These are phyloP conservation scores for Agaricus sinodeliciosus DNA, from an alignment of 768 basidiomycete species.

Conservation along the genomic window DNA sequence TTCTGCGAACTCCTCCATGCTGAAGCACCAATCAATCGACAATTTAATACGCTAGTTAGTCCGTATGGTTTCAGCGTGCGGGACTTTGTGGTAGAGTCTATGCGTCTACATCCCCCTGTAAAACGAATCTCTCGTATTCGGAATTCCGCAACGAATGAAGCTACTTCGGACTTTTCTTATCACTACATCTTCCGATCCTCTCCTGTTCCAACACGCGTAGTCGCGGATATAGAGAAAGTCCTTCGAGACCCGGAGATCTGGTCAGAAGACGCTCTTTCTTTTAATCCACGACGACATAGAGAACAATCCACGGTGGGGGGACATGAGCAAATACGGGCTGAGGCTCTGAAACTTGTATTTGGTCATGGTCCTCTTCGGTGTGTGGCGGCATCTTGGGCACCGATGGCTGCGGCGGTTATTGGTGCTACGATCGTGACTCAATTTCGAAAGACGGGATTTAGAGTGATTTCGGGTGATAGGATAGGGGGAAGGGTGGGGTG, in stretches of 20 bases:
- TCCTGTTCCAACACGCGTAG: slow-evolving; percentile 12
- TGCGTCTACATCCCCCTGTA: slow-evolving; percentile 47
- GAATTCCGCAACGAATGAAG: neutral
- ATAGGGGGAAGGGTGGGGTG: slow-evolving; percentile 36
- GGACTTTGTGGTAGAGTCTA: slow-evolving; percentile 33
- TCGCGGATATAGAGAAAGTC: slow-evolving; percentile 29
- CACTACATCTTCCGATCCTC: neutral
- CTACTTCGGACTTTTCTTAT: too few species aligned
- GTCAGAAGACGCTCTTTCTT: slow-evolving; percentile 28
- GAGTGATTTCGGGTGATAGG: slow-evolving; percentile 20
- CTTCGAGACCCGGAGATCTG: slow-evolving; percentile 29
- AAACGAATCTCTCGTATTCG: slow-evolving; percentile 29
- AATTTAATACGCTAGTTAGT: slow-evolving; percentile 20
- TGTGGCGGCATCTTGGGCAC: slow-evolving; percentile 42
- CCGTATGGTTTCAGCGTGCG: slow-evolving; percentile 23
- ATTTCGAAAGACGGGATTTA: slow-evolving; percentile 21
- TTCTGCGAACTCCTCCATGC: slow-evolving; percentile 29
- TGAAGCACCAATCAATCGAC: slow-evolving; percentile 21
- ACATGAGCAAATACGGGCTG: too few species aligned
- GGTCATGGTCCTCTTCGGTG: slow-evolving; percentile 43
- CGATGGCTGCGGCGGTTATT: slow-evolving; percentile 43
- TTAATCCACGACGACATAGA: slow-evolving; percentile 30
- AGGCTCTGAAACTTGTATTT: slow-evolving; percentile 32
- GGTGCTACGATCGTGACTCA: slow-evolving; percentile 34
- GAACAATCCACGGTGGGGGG: slow-evolving; percentile 15